Evolutionary conservation across 176 grass and related monocot species (phyloP).

Genomic region (Otatea glauca): DNA sequence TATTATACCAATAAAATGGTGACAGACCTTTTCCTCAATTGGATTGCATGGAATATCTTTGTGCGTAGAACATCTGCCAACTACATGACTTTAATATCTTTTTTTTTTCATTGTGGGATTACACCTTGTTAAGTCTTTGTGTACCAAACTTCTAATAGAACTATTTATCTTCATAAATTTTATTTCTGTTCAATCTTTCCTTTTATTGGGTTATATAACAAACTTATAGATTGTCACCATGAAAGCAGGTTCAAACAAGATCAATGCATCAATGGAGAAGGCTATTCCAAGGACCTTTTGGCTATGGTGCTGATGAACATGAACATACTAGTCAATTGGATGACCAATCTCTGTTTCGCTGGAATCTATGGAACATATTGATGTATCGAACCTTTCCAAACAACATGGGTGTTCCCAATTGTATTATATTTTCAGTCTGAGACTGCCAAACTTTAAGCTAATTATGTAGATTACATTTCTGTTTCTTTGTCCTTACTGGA

Average conservation of each 20-base stretch:
- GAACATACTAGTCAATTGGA: too few relatives aligned
- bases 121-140: background rate
- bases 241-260: constrained; percentile 41
- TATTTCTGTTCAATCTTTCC: background rate
- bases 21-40: too few relatives aligned
- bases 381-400: too few relatives aligned
- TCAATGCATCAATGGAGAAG: constrained; percentile 33
- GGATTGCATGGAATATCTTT: too few relatives aligned
- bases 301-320: too few relatives aligned
- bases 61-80: background rate
- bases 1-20: background rate
- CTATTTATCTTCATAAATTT: background rate
- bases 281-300: constrained; percentile 6
- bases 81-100: background rate
- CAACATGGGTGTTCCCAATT: too few relatives aligned
- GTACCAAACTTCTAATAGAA: background rate
- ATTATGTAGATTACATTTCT: too few relatives aligned
- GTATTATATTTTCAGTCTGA: too few relatives aligned
- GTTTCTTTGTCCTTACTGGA: too few relatives aligned
- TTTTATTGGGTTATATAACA: background rate
- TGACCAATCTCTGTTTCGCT: too few relatives aligned
- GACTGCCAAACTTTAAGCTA: too few relatives aligned
- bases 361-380: too few relatives aligned
- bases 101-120: background rate
- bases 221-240: background rate